Conservation (phyloP, 345 rosid species). For the Turritis glabra region DNA sequence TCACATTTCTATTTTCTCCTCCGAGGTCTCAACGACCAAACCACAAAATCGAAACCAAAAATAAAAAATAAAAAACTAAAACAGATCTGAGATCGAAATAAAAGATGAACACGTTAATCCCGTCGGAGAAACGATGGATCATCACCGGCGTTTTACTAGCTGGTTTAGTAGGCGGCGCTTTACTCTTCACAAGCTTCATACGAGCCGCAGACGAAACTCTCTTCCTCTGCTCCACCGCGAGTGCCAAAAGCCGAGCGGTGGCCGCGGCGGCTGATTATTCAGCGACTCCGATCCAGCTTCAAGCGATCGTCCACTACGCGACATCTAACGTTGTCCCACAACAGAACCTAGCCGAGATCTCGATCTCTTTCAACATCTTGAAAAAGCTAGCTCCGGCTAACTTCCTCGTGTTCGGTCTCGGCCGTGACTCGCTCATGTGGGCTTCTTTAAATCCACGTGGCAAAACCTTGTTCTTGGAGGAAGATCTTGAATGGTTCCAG, state of each 20-base stretch:
- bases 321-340: conserved; percentile 53
- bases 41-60: not conserved
- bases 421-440: conserved; percentile 69
- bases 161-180: conserved; percentile 38
- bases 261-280: conserved; percentile 29
- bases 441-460: conserved; percentile 62
- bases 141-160: conserved; percentile 31
- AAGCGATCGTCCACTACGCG: conserved; percentile 63
- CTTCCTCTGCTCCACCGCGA: conserved; percentile 42
- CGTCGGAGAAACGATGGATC: conserved; percentile 45
- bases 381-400: conserved; percentile 46
- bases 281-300: conserved; percentile 55
- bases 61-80: not conserved
- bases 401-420: conserved; percentile 70
- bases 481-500: conserved; percentile 61
- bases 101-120: conserved; percentile 29
- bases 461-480: conserved; percentile 64
- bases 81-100: conserved; percentile 29
- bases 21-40: conserved; percentile 16
- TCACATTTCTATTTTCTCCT: conserved; percentile 29
- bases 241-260: conserved; percentile 26
- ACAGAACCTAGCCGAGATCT: conserved; percentile 53
- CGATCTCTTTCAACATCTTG: conserved; percentile 50
- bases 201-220: conserved; percentile 38
- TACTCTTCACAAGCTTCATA: conserved; percentile 38